Conservation (phyloP, 306 rosid species). For the Begonia fuchsioides region DNA sequence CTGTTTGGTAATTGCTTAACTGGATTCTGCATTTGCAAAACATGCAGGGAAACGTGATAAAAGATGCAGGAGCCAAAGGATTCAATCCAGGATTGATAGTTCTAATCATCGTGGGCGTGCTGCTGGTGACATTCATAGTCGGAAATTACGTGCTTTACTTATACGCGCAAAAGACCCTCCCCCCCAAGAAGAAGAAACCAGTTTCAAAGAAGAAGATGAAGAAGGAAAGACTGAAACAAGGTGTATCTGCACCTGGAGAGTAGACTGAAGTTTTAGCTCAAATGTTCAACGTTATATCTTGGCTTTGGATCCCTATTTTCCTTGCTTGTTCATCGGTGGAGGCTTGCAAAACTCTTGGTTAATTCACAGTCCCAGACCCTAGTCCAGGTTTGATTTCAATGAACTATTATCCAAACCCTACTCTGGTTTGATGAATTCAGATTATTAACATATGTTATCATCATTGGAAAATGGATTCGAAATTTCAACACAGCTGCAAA, state of each 20-base stretch:
- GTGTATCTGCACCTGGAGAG: conserved; percentile 95
- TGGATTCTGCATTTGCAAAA: background rate
- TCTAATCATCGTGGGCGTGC: conserved; percentile 52
- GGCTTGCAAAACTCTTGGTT: too few relatives aligned
- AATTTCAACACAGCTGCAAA: too few relatives aligned
- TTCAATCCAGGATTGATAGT: conserved; percentile 79
- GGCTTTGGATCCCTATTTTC: too few relatives aligned
- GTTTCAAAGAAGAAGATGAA: conserved; percentile 92
- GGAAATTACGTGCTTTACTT: conserved; percentile 61
- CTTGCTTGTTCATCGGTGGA: too few relatives aligned
- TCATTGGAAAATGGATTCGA: too few relatives aligned
- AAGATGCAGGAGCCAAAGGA: conserved; percentile 48
- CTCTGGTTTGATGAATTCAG: too few relatives aligned
- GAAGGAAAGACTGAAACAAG: conserved; percentile 89
- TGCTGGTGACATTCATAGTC: conserved; percentile 44
- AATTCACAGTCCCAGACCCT: too few relatives aligned
- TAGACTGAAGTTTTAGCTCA: conserved; percentile 7
- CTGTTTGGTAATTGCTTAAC: conserved; percentile 1
- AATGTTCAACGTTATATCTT: too few relatives aligned
- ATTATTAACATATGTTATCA: too few relatives aligned
- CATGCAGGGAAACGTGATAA: conserved; percentile 25
- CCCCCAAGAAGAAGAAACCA: conserved; percentile 83
- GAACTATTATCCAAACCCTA: too few relatives aligned
- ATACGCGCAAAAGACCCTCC: conserved; percentile 72
- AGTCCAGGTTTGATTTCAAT: too few relatives aligned